phyloP scores from a whole-genome alignment of 257 asterid genomes.

The Cruciata laevipes region DNA sequence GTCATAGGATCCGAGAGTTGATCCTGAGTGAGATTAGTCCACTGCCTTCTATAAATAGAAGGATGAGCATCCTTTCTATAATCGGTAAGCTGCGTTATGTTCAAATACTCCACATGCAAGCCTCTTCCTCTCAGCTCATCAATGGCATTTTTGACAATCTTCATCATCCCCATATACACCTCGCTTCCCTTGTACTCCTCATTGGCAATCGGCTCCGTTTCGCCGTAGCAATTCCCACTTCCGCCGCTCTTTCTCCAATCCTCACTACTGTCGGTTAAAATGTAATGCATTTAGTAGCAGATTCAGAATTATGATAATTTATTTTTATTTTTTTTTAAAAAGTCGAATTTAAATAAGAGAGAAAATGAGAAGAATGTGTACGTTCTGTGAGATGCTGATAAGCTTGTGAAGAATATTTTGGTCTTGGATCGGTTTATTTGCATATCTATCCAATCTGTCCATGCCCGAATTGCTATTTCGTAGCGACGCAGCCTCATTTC shows the following conservation, averaged over 20 bases:
- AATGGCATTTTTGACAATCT: constrained; percentile 19
- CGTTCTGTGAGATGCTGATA: constrained; percentile 35
- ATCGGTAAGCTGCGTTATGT: constrained; percentile 34
- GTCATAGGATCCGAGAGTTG: constrained; percentile 20
- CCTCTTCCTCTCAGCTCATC: constrained; percentile 22
- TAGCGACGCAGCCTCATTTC: constrained; percentile 22
- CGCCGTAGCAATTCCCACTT: constrained; percentile 29
- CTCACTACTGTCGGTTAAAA: constrained; percentile 14
- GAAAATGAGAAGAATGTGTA: constrained; percentile 11
- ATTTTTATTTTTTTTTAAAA: no score
- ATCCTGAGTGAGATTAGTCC: constrained; percentile 19
- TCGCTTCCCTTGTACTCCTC: constrained; percentile 24
- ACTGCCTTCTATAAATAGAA: constrained; percentile 27
- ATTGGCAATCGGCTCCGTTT: constrained; percentile 25
- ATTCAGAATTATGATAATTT: not conserved
- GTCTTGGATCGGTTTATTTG: constrained; percentile 33
- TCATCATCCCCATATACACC: constrained; percentile 22
- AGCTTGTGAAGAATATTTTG: constrained; percentile 42
- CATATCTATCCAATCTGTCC: constrained; percentile 51
- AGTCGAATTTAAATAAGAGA: not conserved
- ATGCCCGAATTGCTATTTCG: constrained; percentile 45
- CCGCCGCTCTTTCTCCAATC: constrained; percentile 27
- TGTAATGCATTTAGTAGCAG: not conserved
- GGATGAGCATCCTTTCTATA: constrained; percentile 43
- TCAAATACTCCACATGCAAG: constrained; percentile 22